phyloP scores from a whole-genome alignment of 305 asterid genomes.

The Rubia tinctorum region DNA sequence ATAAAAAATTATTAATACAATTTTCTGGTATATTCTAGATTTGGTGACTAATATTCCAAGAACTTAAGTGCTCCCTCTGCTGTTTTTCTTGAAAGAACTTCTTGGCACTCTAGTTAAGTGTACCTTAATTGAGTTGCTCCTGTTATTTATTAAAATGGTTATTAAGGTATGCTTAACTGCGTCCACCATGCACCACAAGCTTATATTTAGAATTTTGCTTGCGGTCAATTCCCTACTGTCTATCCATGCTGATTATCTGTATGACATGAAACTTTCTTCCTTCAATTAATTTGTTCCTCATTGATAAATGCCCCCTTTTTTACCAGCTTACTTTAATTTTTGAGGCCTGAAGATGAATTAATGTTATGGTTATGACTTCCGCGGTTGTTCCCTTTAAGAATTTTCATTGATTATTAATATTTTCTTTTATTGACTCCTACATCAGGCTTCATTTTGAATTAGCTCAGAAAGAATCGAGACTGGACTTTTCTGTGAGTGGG shows the following conservation, averaged over 20 bases:
- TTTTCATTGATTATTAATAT: slow-evolving; percentile 4
- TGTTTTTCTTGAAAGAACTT: neutral
- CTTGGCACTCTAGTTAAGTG: neutral
- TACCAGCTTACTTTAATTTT: neutral
- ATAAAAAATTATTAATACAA: neutral
- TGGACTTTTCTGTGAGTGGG: slow-evolving; percentile 61
- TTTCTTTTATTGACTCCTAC: slow-evolving; percentile 17
- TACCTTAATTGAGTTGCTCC: neutral
- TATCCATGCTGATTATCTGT: slow-evolving; percentile 1
- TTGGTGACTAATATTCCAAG: neutral
- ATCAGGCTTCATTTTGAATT: slow-evolving; percentile 67
- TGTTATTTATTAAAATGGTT: neutral
- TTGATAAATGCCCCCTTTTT: neutral
- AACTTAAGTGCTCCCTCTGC: neutral
- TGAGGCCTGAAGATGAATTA: slow-evolving; percentile 2
- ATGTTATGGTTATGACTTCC: neutral
- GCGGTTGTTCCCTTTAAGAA: neutral
- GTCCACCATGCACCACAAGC: neutral
- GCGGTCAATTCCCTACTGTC: neutral
- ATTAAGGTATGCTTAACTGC: neutral
- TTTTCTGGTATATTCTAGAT: neutral
- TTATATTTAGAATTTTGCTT: neutral
- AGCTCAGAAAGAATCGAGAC: slow-evolving; percentile 62
- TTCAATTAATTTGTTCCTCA: neutral
- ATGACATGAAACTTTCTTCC: slow-evolving; percentile 7